Base-by-base conservation (phyloP, 331 rosid genomes). In the Rhamnella rubrinervis region DNA sequence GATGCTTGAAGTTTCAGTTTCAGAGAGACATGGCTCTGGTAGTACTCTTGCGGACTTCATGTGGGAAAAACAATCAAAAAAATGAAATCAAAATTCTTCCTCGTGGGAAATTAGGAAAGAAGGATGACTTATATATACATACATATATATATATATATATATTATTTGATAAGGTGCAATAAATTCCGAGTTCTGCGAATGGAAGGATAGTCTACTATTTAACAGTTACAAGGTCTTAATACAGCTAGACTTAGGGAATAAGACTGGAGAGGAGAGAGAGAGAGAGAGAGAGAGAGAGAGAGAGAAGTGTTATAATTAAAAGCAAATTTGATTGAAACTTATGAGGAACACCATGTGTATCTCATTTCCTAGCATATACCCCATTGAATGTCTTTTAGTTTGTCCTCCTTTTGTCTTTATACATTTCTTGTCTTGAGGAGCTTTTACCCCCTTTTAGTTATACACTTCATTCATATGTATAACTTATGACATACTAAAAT, bases 181-280 rank as follows among this genome's bases (percentile, higher is more conserved):
- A 78, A 81, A 56, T 39, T 78, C 7, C 53, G 6, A 67, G 76
- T 66, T 61, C 65, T 89, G 72, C 86, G 82, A 64, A 61, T 75
- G 73, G 78, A 55, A 73, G 75, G 38, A 80, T 63, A 75, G 65
- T 66, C 56, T 84, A 76, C 80, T 84, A 73, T 80, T 84, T 83
- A 84, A 76, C 81, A 82, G 96, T 89, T 93, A 83, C 80, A 86
- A 77, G 80, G 96, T 85, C 96, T 74, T 85, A 84, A 81, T 89
- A 85, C 56, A 78, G 84, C 78, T 76, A 71, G 78, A 69, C 84
- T 84, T 70, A 41, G 77, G 71, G 74, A 79, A 62, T 70, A 83
- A 72, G 81, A 76, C 74, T 71, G 26, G 12, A 19, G 72, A 60
- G 28, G 59, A 39, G 81, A 66, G 63, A 61, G 77, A 63, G 62